Conservation (phyloP, 108 stramenopile species). For the Schizochytrium sp. region DNA sequence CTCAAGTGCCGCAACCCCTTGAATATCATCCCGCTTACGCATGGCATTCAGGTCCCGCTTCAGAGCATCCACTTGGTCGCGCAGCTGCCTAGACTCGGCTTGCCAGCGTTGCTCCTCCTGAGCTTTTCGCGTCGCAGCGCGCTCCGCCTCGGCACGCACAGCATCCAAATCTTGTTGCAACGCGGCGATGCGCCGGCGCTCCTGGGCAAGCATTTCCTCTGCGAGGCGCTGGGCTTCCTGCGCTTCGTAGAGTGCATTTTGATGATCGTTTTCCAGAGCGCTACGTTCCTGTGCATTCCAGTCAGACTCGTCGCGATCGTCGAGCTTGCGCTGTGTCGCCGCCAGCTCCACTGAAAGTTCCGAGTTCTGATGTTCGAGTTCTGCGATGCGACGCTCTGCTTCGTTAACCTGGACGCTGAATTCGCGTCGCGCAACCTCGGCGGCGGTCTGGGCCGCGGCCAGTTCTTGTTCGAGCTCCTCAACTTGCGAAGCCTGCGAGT, state of each 20-base stretch:
- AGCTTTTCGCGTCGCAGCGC: neutral
- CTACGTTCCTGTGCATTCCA: neutral
- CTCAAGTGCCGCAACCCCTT: neutral
- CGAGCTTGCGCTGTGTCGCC: neutral
- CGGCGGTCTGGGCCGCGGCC: neutral
- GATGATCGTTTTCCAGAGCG: neutral
- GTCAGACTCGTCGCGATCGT: neutral
- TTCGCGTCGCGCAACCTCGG: neutral
- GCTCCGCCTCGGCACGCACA: neutral
- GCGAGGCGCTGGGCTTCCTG: neutral
- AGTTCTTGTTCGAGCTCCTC: slow-evolving; percentile 1
- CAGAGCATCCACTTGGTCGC: neutral
- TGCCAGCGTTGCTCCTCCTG: neutral
- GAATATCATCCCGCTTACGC: neutral
- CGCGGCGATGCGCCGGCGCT: neutral
- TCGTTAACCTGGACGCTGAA: neutral
- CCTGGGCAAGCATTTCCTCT: neutral
- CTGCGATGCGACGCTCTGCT: neutral
- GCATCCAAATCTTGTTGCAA: neutral
- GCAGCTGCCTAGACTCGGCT: neutral
- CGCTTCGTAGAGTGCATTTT: neutral
- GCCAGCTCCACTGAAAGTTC: neutral
- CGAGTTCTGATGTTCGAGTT: neutral
- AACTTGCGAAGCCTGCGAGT: neutral
- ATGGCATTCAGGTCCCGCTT: neutral